A percentile compares a stretch with the other conserved stretches of the same genome.
Evolutionary conservation across 495 filamentous ascomycete genomes (phyloP).

Genomic region (Aspergillus kassunensis): DNA sequence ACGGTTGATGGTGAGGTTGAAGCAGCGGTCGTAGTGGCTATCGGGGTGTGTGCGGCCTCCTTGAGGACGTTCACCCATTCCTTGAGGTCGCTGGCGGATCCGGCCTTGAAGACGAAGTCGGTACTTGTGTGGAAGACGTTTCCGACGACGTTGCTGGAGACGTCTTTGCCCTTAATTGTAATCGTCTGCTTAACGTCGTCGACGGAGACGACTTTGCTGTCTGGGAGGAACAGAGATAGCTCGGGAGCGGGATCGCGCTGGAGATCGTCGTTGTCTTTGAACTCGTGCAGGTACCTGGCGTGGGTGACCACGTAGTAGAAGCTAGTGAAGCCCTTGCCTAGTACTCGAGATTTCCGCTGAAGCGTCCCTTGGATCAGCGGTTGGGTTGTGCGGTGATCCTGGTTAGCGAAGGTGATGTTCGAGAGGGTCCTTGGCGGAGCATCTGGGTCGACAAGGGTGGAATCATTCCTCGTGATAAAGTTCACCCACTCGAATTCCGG

Average conservation of each 20-base stretch:
- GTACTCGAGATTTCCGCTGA: slow-evolving; percentile 78
- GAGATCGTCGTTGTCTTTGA: slow-evolving; percentile 87
- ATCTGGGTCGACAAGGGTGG: slow-evolving; percentile 75
- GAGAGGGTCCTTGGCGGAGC: slow-evolving; percentile 66
- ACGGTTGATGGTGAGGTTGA: slow-evolving; percentile 12
- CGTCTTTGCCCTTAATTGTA: slow-evolving; percentile 91
- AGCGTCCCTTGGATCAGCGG: slow-evolving; percentile 81
- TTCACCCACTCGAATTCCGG: slow-evolving; percentile 90
- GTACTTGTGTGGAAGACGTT: slow-evolving; percentile 57
- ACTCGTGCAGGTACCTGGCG: slow-evolving; percentile 85
- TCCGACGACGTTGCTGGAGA: slow-evolving; percentile 55
- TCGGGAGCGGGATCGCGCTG: slow-evolving; percentile 78
- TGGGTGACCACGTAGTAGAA: slow-evolving; percentile 88
- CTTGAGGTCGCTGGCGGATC: slow-evolving; percentile 67
- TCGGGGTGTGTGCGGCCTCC: slow-evolving; percentile 28
- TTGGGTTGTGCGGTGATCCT: slow-evolving; percentile 73
- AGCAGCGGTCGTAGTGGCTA: slow-evolving; percentile 9
- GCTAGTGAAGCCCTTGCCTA: slow-evolving; percentile 72
- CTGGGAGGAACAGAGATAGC: slow-evolving; percentile 85
- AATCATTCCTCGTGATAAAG: slow-evolving; percentile 65
- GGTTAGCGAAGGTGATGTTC: slow-evolving; percentile 79
- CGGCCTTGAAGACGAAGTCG: slow-evolving; percentile 68
- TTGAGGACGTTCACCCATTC: slow-evolving; percentile 78
- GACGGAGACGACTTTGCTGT: slow-evolving; percentile 73
- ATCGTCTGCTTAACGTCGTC: slow-evolving; percentile 86